Base-by-base conservation (phyloP, 306 rosid genomes). In the Quercus glauca region DNA sequence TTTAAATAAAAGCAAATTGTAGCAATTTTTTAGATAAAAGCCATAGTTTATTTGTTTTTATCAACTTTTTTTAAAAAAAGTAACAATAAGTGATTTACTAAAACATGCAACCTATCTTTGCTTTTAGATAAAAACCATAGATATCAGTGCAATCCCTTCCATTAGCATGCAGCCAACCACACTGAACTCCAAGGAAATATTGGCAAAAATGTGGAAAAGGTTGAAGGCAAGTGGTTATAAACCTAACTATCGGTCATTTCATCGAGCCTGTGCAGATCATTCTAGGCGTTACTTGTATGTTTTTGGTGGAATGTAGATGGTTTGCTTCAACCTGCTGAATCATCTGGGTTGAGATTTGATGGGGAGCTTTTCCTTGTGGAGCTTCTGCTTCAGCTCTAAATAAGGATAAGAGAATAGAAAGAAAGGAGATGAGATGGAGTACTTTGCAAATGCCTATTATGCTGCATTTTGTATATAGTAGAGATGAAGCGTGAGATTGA, bases 251-350 rank as follows among this genome's bases (percentile, higher is more conserved):
- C 81, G 92, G 72, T 94, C 99, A 1, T 94, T 94, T 81, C 99
- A 94, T 80, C 91, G 95, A 8, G 91, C 97, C 1, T 92, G 99
- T 12, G 76, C 87, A 6, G 99, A 94, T 73, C 84, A 71, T 60
- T 93, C 93, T 0, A 93, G 94, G 5, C 87, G 83, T 37, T 82
- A 77, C 79, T 33, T 91, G 83, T 93, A 90, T 43, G 83, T 93
- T 28, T 90, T 90, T 79, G 98, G 98, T 19, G 98, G 98, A 84
- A 93, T 93, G 91, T 88, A 71, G 97, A 91, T 85, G 91, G 89
- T 20, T 26, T 79, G 33, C 80, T 88, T 77, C 93, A 83, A 78
- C 84, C 85, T 28, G 64, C 73, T 71, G 92, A 82, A 60, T 61
- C 91, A 37, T 65, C 86, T 29, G 98, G 88, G 58, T 86, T 91